These are phyloP conservation scores for Hippophae gyantsensis DNA, from an alignment of 306 rosid genomes.

Conservation along the genomic window DNA sequence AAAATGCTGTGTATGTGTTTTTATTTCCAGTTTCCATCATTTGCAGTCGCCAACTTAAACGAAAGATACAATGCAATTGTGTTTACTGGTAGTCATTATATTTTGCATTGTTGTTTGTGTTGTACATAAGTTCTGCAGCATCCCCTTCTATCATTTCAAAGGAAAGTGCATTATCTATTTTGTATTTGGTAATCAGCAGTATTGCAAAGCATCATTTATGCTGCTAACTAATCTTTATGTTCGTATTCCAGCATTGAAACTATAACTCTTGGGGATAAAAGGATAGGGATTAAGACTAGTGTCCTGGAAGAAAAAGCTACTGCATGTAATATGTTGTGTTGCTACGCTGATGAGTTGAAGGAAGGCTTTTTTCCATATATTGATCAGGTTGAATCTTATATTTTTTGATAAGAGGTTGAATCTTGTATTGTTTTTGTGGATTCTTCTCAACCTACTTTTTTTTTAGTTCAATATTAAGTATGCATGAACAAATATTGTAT, in stretches of 20 bases:
- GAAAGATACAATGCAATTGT: not conserved
- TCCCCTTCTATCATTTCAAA: not conserved
- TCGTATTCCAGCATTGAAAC: slow-evolving; percentile 73
- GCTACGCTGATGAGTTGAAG: slow-evolving; percentile 96
- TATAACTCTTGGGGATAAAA: slow-evolving; percentile 90
- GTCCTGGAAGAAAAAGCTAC: slow-evolving; percentile 98
- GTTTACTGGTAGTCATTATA: not conserved
- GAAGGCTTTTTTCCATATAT: slow-evolving; percentile 99
- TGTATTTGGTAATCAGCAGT: not conserved
- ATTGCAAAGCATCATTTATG: slow-evolving; percentile 7
- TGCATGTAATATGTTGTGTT: slow-evolving; percentile 97
- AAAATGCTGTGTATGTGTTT: no score
- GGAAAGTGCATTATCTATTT: not conserved
- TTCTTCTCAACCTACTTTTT: slow-evolving; percentile 3
- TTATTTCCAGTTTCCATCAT: not conserved
- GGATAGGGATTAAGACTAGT: slow-evolving; percentile 97
- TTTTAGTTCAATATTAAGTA: slow-evolving; percentile 4
- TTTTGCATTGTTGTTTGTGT: not conserved
- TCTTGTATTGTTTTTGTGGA: slow-evolving; percentile 1
- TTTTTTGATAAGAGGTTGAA: slow-evolving; percentile 32
- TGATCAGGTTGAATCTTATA: slow-evolving; percentile 63
- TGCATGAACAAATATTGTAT: slow-evolving; percentile 6
- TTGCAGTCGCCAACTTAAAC: not conserved
- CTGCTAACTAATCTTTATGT: not conserved
- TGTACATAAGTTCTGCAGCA: not conserved